These are phyloP conservation scores for Sporothrix pseudoabietina DNA, from an alignment of 2,329 filamentous ascomycete species.

Conservation along the genomic window DNA sequence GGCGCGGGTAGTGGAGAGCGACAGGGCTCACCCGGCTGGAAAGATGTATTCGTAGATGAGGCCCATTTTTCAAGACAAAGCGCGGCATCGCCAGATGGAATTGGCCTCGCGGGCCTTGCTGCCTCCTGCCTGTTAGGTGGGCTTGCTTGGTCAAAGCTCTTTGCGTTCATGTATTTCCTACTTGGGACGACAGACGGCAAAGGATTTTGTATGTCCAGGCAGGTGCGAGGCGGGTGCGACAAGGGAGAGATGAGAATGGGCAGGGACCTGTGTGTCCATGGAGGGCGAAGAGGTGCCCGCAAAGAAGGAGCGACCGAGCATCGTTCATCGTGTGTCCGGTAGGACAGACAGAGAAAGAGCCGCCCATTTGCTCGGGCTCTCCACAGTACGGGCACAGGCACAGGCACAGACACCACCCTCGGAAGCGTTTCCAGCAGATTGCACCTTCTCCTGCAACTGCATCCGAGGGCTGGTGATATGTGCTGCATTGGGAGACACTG, in stretches of 20 bases:
- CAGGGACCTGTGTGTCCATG: conserved; percentile 15
- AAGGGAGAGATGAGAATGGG: background rate
- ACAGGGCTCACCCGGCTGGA: background rate
- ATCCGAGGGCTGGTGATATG: background rate
- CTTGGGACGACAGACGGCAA: background rate
- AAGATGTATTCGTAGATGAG: background rate
- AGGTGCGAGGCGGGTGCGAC: conserved; percentile 7
- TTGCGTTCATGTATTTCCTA: background rate
- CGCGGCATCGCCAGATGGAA: conserved; percentile 1
- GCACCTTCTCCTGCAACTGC: conserved; percentile 7
- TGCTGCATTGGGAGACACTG: background rate
- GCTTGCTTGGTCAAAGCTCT: background rate
- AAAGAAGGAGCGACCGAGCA: background rate
- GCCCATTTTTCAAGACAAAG: background rate
- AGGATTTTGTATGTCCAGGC: background rate
- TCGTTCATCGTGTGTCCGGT: background rate
- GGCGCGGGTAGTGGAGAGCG: background rate
- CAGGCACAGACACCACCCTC: background rate
- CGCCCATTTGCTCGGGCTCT: background rate
- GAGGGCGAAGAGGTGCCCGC: conserved; percentile 20
- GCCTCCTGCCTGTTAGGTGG: background rate
- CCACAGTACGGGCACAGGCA: background rate
- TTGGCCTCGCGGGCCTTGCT: background rate
- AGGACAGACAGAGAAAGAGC: background rate
- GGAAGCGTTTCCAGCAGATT: conserved; percentile 24